Evolutionary conservation across 768 basidiomycete species (phyloP).

Genomic region (Royoungia palumana): DNA sequence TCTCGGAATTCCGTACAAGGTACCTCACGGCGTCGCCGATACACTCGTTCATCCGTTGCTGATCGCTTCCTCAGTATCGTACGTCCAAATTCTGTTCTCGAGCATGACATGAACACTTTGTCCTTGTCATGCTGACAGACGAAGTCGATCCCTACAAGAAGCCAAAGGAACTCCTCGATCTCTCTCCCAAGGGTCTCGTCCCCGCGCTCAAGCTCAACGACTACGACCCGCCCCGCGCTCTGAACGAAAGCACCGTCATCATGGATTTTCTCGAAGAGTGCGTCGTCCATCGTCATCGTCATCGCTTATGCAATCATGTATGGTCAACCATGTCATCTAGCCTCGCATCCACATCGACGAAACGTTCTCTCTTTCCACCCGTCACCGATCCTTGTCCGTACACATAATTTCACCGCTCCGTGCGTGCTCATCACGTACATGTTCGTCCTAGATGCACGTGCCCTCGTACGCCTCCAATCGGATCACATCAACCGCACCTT

Average conservation of each 20-base stretch:
- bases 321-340: constrained; percentile 37
- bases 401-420: not conserved
- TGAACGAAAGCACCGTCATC: constrained; percentile 81
- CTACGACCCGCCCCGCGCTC: constrained; percentile 51
- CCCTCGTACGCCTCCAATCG: constrained; percentile 61
- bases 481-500: constrained; percentile 64
- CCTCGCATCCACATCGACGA: constrained; percentile 46
- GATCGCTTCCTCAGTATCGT: constrained; percentile 49
- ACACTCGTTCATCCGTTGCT: too few species aligned
- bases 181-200: constrained; percentile 78
- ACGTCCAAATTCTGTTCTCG: constrained; percentile 7
- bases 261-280: constrained; percentile 79
- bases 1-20: too few species aligned
- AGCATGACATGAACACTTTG: not conserved
- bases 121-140: constrained; percentile 37
- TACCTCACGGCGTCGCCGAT: too few species aligned
- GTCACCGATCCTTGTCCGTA: constrained; percentile 57
- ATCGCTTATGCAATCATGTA: not conserved
- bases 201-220: constrained; percentile 60
- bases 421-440: not conserved
- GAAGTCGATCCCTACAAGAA: constrained; percentile 85
- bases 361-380: constrained; percentile 56
- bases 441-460: constrained; percentile 52
- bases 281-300: constrained; percentile 11
- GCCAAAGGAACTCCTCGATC: constrained; percentile 66